A percentile compares a stretch with the other conserved stretches of the same genome.
phyloP scores from a whole-genome alignment of 257 asterid genomes.

The Rehmannia glutinosa region DNA sequence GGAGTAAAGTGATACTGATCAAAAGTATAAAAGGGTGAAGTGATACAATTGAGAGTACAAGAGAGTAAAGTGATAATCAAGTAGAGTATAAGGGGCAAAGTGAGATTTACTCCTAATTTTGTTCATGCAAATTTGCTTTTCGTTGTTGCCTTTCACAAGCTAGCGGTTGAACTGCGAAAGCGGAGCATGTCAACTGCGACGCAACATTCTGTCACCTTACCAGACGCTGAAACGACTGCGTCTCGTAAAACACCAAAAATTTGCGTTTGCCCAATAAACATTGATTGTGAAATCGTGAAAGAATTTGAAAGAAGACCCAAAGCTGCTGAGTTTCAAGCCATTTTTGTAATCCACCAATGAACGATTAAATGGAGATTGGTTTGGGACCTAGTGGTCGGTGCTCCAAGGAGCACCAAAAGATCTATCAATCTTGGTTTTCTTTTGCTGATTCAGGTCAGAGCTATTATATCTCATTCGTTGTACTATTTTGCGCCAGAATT shows the following conservation, averaged over 20 bases:
- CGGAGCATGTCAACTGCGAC: conserved; percentile 11
- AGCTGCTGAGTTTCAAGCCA: too few species aligned
- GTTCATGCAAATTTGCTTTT: too few species aligned
- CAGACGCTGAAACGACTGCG: not conserved
- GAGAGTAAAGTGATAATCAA: too few species aligned
- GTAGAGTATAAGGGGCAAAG: too few species aligned
- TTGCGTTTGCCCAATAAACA: not conserved
- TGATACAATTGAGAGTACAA: too few species aligned
- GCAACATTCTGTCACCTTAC: too few species aligned
- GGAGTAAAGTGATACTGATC: too few species aligned
- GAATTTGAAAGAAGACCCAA: too few species aligned
- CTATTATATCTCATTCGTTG: not conserved
- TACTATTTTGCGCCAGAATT: not conserved
- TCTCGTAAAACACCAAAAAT: not conserved
- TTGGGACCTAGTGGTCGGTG: conserved; percentile 61
- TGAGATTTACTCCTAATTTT: too few species aligned
- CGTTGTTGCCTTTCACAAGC: too few species aligned
- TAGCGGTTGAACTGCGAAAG: conserved; percentile 10
- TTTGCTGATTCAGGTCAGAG: conserved; percentile 66
- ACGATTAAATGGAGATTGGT: conserved; percentile 56
- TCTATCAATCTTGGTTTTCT: conserved; percentile 67
- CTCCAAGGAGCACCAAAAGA: conserved; percentile 62
- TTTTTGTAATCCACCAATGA: not conserved
- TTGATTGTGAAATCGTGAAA: not conserved
- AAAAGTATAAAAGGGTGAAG: too few species aligned